These are phyloP conservation scores for Solanum ossicruentum DNA, from an alignment of 257 asterid genomes.

Conservation along the genomic window DNA sequence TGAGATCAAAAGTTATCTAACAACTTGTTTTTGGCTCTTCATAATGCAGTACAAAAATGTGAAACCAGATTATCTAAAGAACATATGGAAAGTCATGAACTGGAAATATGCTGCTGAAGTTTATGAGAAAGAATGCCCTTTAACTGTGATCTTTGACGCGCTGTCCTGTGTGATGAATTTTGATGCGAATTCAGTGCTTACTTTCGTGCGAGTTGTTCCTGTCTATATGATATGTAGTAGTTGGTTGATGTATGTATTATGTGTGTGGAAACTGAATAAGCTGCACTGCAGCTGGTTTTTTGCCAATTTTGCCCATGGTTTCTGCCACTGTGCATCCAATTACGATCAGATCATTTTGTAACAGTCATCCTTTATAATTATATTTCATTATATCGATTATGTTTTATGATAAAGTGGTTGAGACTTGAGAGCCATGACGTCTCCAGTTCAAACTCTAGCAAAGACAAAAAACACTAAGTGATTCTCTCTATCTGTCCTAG, in stretches of 20 bases:
- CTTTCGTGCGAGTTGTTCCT: neutral
- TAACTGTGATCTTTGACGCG: neutral
- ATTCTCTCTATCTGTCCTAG: too few relatives aligned
- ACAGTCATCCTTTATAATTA: neutral
- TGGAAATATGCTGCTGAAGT: conserved; percentile 53
- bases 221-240: neutral
- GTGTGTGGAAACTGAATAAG: neutral
- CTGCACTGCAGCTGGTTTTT: neutral
- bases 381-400: neutral
- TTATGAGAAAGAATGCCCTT: conserved; percentile 33
- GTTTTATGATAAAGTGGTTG: too few relatives aligned
- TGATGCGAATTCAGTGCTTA: neutral
- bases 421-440: too few relatives aligned
- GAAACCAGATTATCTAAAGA: conserved; percentile 49
- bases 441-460: too few relatives aligned
- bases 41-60: conserved; percentile 26
- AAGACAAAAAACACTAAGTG: too few relatives aligned
- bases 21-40: neutral
- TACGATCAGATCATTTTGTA: neutral
- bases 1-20: neutral
- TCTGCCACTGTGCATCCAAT: neutral
- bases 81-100: conserved; percentile 55
- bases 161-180: neutral
- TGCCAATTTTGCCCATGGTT: neutral
- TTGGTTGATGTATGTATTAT: neutral